These are phyloP conservation scores for Starmera amethionina DNA, from an alignment of 805 yeast genomes.

Conservation along the genomic window DNA sequence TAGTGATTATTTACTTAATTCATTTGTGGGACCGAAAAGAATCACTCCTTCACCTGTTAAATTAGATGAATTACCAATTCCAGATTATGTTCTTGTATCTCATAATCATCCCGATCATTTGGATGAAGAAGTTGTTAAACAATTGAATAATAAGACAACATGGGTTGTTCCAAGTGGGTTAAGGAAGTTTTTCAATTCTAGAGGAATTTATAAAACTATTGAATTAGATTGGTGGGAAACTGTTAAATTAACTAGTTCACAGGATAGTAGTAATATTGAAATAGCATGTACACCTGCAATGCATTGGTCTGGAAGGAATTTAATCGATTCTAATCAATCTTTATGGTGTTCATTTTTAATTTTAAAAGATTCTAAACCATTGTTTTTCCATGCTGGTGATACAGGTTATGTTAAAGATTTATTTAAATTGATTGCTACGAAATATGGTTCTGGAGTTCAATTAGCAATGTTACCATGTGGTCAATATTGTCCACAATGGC, in stretches of 20 bases:
- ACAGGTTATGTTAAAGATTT: slow-evolving; percentile 80
- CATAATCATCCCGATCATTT: slow-evolving; percentile 96
- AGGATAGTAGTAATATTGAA: slow-evolving; percentile 44
- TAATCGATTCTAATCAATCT: slow-evolving; percentile 72
- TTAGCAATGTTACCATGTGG: slow-evolving; percentile 86
- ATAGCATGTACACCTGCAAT: slow-evolving; percentile 86
- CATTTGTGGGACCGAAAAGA: slow-evolving; percentile 71
- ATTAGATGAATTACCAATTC: slow-evolving; percentile 51
- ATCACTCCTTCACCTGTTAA: slow-evolving; percentile 69
- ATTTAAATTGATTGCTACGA: slow-evolving; percentile 53
- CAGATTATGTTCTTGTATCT: slow-evolving; percentile 70
- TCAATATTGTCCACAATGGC: slow-evolving; percentile 93
- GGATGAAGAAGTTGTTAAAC: slow-evolving; percentile 47
- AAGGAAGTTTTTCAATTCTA: slow-evolving; percentile 42
- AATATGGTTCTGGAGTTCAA: slow-evolving; percentile 47
- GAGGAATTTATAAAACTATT: slow-evolving; percentile 50
- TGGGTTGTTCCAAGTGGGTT: slow-evolving; percentile 92
- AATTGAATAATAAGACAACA: slow-evolving; percentile 46
- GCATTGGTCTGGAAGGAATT: slow-evolving; percentile 92
- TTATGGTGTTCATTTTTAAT: slow-evolving; percentile 87
- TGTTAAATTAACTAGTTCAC: slow-evolving; percentile 26
- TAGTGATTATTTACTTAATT: slow-evolving; percentile 49
- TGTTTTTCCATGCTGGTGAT: slow-evolving; percentile 89
- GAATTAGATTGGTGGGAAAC: slow-evolving; percentile 95
- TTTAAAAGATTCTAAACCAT: slow-evolving; percentile 53